A percentile compares a stretch with the other conserved stretches of the same genome.
Conservation (phyloP, 2,329 filamentous ascomycete genomes). For the Fusarium sp. region DNA sequence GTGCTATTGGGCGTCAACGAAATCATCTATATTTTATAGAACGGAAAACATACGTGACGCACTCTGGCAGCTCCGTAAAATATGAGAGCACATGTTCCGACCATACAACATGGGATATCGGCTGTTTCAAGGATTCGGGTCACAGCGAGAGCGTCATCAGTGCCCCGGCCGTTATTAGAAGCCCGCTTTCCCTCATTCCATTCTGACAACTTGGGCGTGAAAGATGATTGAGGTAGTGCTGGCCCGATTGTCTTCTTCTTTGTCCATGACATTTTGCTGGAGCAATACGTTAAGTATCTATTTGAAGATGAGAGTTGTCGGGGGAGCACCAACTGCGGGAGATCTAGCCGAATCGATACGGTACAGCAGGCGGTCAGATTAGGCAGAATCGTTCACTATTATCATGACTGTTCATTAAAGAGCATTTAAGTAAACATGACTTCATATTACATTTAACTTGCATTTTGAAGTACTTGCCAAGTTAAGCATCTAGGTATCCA, state of each 20-base stretch:
- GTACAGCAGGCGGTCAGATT: not conserved
- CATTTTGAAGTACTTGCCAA: too few relatives aligned
- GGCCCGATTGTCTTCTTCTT: not conserved
- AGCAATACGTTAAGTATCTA: not conserved
- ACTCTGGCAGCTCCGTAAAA: conserved; percentile 6
- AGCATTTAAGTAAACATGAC: too few relatives aligned
- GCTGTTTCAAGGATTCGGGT: not conserved
- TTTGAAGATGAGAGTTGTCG: not conserved
- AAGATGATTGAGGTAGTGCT: fast-evolving
- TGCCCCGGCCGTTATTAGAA: not conserved
- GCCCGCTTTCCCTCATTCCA: not conserved
- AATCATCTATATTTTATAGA: fast-evolving
- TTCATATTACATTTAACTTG: too few relatives aligned
- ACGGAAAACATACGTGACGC: not conserved
- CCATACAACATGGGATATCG: not conserved
- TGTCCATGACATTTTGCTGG: not conserved
- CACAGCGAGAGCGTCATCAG: not conserved
- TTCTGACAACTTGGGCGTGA: not conserved
- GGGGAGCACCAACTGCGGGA: not conserved
- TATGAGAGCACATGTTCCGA: not conserved
- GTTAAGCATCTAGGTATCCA: too few relatives aligned
- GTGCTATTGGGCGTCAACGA: fast-evolving
- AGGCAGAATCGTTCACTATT: too few relatives aligned
- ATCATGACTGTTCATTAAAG: too few relatives aligned
- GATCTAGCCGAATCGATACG: not conserved